Percentiles rank a stretch among this genome's conserved stretches.
Conservation (phyloP, 2,329 filamentous ascomycete genomes). For the Sclerotinia sclerotiorum region DNA sequence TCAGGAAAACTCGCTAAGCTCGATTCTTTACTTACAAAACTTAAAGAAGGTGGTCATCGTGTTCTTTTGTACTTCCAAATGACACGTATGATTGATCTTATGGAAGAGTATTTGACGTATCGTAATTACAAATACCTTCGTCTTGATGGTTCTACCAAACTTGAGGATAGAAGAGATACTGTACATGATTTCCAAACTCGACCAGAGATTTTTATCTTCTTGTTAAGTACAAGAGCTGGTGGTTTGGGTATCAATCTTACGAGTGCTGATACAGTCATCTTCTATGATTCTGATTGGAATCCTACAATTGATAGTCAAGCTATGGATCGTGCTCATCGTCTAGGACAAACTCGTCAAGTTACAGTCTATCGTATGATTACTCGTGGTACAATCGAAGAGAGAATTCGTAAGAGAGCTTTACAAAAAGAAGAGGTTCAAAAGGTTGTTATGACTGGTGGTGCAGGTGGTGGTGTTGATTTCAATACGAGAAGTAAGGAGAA, state of each 20-base stretch:
- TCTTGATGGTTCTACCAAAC: slow-evolving; percentile 92
- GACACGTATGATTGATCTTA: slow-evolving; percentile 99
- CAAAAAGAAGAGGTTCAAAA: slow-evolving; percentile 99
- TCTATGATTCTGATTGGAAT: slow-evolving; percentile 99
- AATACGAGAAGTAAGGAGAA: slow-evolving; percentile 89
- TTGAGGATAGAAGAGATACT: slow-evolving; percentile 94
- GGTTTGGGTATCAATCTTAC: slow-evolving; percentile 98
- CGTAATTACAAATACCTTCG: slow-evolving; percentile 99
- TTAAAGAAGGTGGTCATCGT: slow-evolving; percentile 90
- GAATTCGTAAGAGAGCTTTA: slow-evolving; percentile 91
- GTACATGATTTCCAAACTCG: slow-evolving; percentile 95
- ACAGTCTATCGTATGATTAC: slow-evolving; percentile 98
- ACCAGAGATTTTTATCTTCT: slow-evolving; percentile 94
- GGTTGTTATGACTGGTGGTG: slow-evolving; percentile 89
- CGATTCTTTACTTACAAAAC: slow-evolving; percentile 79
- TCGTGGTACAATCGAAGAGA: slow-evolving; percentile 93
- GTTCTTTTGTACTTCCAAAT: slow-evolving; percentile 99
- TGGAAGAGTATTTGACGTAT: slow-evolving; percentile 98
- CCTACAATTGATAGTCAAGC: slow-evolving; percentile 98
- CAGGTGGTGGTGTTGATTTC: slow-evolving; percentile 85
- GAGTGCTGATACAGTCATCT: slow-evolving; percentile 95
- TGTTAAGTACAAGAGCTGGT: slow-evolving; percentile 92
- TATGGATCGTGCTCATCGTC: slow-evolving; percentile 97
- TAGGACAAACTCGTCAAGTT: slow-evolving; percentile 93
- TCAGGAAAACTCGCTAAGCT: slow-evolving; percentile 93